phyloP scores from a whole-genome alignment of 2,329 filamentous ascomycete genomes.

The Claviceps paspali region DNA sequence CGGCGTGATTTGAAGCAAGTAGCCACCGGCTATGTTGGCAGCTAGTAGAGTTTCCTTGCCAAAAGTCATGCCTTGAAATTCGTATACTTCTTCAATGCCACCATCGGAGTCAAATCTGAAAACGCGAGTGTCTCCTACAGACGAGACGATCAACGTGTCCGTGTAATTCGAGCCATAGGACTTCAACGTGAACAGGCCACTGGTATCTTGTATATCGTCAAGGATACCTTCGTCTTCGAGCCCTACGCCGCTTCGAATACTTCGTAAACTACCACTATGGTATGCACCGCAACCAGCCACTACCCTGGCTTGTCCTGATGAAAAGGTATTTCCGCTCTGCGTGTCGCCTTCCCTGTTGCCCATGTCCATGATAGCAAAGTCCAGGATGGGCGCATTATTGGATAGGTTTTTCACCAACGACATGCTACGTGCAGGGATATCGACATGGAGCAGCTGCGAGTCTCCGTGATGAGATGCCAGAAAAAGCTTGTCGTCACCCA shows the following conservation, averaged over 20 bases:
- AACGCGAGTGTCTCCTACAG: slow-evolving; percentile 67
- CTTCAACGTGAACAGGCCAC: slow-evolving; percentile 55
- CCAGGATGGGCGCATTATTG: slow-evolving; percentile 83
- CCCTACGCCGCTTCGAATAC: slow-evolving; percentile 84
- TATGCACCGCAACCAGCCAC: slow-evolving; percentile 87
- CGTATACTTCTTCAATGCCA: slow-evolving; percentile 74
- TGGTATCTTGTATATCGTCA: slow-evolving; percentile 60
- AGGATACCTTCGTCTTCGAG: slow-evolving; percentile 76
- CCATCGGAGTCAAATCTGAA: slow-evolving; percentile 63
- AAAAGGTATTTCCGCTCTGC: slow-evolving; percentile 71
- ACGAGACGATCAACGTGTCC: slow-evolving; percentile 67
- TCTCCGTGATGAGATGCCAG: slow-evolving; percentile 88
- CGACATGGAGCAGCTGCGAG: slow-evolving; percentile 61
- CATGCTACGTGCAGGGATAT: slow-evolving; percentile 27
- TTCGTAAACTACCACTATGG: slow-evolving; percentile 74
- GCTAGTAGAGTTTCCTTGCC: slow-evolving; percentile 57
- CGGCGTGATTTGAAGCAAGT: slow-evolving; percentile 63
- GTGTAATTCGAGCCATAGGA: slow-evolving; percentile 31
- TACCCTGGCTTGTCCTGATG: slow-evolving; percentile 83
- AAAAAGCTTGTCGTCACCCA: slow-evolving; percentile 60
- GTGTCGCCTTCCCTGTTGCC: slow-evolving; percentile 67
- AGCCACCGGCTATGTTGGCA: slow-evolving; percentile 45
- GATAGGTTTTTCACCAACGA: slow-evolving; percentile 50
- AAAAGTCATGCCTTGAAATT: slow-evolving; percentile 56
- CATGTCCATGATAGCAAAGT: slow-evolving; percentile 94